Conservation (phyloP, 768 basidiomycete genomes). For the Russula sp. region DNA sequence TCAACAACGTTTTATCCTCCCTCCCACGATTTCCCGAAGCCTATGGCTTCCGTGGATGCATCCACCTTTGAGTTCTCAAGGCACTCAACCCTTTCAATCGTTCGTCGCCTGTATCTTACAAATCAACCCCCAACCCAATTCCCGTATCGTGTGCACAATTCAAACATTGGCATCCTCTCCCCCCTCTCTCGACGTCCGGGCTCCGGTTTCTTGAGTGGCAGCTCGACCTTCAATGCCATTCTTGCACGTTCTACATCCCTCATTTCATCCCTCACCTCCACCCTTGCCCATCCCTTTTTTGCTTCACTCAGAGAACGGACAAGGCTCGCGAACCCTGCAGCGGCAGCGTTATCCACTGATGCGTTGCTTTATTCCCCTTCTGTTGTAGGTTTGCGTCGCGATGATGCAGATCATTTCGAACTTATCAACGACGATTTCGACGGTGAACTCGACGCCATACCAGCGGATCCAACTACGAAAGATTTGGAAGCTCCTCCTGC, state of each 20-base stretch:
- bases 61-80: slow-evolving; percentile 27
- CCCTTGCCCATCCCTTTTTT: slow-evolving; percentile 18
- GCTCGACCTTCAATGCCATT: slow-evolving; percentile 19
- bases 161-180: slow-evolving; percentile 24
- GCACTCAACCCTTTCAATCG: slow-evolving; percentile 22
- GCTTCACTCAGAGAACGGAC: slow-evolving; percentile 9
- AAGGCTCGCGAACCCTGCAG: not conserved
- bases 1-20: slow-evolving; percentile 22
- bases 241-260: slow-evolving; percentile 28
- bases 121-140: not conserved
- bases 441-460: slow-evolving; percentile 29
- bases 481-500: slow-evolving; percentile 27
- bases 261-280: slow-evolving; percentile 23
- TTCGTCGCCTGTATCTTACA: slow-evolving; percentile 23
- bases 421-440: slow-evolving; percentile 23
- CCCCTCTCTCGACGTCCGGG: slow-evolving; percentile 24
- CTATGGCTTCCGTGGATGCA: not conserved
- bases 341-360: slow-evolving; percentile 8
- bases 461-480: slow-evolving; percentile 29
- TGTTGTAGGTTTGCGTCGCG: slow-evolving; percentile 29
- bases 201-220: slow-evolving; percentile 20
- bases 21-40: slow-evolving; percentile 7
- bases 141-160: slow-evolving; percentile 9
- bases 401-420: slow-evolving; percentile 27
- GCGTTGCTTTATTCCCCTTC: slow-evolving; percentile 28